phyloP scores from a whole-genome alignment of 768 basidiomycete genomes.

The Obba rivulosa region DNA sequence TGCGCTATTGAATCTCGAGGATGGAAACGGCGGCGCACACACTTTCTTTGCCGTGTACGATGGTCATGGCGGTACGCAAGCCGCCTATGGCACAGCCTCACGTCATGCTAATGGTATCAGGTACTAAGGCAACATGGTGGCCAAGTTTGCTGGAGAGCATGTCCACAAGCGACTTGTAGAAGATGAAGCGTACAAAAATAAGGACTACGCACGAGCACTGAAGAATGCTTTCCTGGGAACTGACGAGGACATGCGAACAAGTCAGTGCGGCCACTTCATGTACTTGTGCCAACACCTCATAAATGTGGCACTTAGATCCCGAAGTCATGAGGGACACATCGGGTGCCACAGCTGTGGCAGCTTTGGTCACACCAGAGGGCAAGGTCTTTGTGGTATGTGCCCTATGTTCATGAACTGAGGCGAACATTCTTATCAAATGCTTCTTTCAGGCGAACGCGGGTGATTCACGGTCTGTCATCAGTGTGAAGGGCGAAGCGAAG shows the following conservation, averaged over 20 bases:
- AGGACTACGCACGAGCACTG: constrained; percentile 70
- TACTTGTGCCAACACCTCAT: too few relatives aligned
- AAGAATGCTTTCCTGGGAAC: constrained; percentile 90
- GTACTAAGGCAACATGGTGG: constrained; percentile 69
- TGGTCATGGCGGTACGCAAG: constrained; percentile 84
- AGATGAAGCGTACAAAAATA: constrained; percentile 68
- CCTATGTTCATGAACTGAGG: neutral
- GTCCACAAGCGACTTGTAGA: constrained; percentile 70
- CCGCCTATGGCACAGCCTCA: constrained; percentile 1
- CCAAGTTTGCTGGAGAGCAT: constrained; percentile 79
- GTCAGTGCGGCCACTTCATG: constrained; percentile 38
- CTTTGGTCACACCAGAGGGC: constrained; percentile 69
- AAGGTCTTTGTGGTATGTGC: constrained; percentile 74
- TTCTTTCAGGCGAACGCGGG: constrained; percentile 89
- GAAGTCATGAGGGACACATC: constrained; percentile 87
- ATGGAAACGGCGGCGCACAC: constrained; percentile 40
- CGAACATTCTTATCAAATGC: too few relatives aligned
- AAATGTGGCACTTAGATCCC: constrained; percentile 49
- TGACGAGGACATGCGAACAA: constrained; percentile 87
- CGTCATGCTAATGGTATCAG: neutral
- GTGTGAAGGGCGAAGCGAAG: constrained; percentile 80
- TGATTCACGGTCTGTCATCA: constrained; percentile 89
- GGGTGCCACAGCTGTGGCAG: constrained; percentile 93
- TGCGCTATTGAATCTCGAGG: constrained; percentile 64
- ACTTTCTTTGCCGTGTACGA: constrained; percentile 97